Base-by-base conservation (phyloP, 2,329 filamentous ascomycete genomes). In the Alternaria postmessia region DNA sequence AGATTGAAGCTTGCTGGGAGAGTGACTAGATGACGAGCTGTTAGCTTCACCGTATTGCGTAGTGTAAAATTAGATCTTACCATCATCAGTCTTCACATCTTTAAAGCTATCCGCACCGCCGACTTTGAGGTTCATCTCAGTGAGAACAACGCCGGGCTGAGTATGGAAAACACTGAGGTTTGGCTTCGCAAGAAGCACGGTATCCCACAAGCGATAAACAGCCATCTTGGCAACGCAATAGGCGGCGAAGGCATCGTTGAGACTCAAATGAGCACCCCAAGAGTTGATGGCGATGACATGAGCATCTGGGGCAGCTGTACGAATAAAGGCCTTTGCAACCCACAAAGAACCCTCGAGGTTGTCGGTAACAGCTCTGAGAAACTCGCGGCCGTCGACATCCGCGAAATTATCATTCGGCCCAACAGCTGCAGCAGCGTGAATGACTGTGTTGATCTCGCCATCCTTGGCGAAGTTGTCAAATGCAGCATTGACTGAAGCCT, bases 111-210 rank as follows among this genome's bases (percentile, higher is more conserved):
- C 53, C 11, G 53, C 34, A 3, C 53, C 43, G 4, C 53, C 53
- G 3, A 55, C 53, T 12, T 5, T 55, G 24, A 47, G 43, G 34
- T 55, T 55, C 53, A 48, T 55, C 34, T 55, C 54, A 14, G 46
- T 56, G 7, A 56, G 46, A 4, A 83, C 67, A 1, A 80, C 70
- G 1, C 81, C 82, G 1, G 82, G 81, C 7, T 83, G 81, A 3
- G 81, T 66, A 46, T 71, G 73, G 14, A 78, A 75, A n/a, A 82
- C 69, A 14, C 75, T 69, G 0, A 82, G 32, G 0, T 72, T 63
- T 0, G 80, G 79, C 28, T 82, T 76, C 60, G 79, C 78, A 8
- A 66, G 68, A 1, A 68, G 69, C 2, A 81, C 58, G 30, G 73
- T 76, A 18, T 80, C 74, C 26, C 78, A 72, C 48, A 83, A 61